phyloP scores from a whole-genome alignment of 108 stramenopile genomes.

The Ochromonas danica region DNA sequence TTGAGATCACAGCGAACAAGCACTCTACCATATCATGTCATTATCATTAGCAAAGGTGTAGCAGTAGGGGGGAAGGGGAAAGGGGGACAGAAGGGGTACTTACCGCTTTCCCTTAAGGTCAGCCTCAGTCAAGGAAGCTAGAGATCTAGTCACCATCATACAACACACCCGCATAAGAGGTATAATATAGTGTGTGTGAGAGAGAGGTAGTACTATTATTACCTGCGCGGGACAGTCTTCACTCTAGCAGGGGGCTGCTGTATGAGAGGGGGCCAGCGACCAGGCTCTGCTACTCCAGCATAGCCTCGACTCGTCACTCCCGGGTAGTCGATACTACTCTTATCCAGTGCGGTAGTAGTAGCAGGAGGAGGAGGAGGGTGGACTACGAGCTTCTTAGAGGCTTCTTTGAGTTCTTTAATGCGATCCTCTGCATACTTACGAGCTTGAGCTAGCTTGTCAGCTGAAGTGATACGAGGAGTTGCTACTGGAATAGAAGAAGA shows the following conservation, averaged over 20 bases:
- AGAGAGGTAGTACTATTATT: too few species aligned
- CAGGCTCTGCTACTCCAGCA: background rate
- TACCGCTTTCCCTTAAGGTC: conserved; percentile 49
- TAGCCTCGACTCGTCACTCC: background rate
- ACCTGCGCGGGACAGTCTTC: too few species aligned
- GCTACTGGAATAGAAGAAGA: too few species aligned
- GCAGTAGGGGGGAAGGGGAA: conserved; percentile 18
- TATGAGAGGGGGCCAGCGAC: background rate
- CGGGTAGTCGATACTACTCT: too few species aligned
- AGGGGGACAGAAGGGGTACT: too few species aligned
- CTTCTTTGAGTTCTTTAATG: background rate
- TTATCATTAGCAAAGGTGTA: conserved; percentile 38
- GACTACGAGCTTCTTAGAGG: background rate
- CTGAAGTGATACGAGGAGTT: too few species aligned
- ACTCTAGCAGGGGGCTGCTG: background rate
- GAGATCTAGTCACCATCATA: conserved; percentile 79
- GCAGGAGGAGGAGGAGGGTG: background rate
- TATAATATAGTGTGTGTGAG: too few species aligned
- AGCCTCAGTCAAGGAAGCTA: conserved; percentile 79
- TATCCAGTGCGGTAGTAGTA: background rate
- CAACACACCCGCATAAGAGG: background rate
- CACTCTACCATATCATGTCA: conserved; percentile 77
- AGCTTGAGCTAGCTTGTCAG: too few species aligned
- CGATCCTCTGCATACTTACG: background rate
- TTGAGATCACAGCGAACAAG: conserved; percentile 95